Conservation (phyloP, 352 stramenopile genomes). For the Poterioochromonas sp. region DNA sequence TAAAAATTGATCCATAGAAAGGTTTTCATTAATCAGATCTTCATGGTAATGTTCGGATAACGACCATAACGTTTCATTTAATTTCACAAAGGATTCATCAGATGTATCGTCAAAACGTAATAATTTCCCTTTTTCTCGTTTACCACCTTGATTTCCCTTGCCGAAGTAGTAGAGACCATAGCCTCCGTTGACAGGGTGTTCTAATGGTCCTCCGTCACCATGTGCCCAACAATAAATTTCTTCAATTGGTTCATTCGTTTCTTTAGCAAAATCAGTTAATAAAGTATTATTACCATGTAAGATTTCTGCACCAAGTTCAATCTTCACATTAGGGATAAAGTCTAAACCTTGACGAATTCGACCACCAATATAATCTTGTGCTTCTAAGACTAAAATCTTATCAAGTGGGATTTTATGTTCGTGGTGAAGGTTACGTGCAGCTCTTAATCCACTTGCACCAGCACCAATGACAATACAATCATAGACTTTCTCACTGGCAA, state of each 20-base stretch:
- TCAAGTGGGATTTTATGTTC: background rate
- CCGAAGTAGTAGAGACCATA: slow-evolving; percentile 8
- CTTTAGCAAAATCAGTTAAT: background rate
- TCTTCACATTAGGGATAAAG: background rate
- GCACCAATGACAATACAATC: background rate
- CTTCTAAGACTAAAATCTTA: background rate
- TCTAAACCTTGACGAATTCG: background rate
- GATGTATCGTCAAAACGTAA: background rate
- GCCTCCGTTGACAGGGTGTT: background rate
- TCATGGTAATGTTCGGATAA: background rate
- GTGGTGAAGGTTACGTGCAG: background rate
- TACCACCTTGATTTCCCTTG: background rate
- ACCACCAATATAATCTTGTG: slow-evolving; percentile 20
- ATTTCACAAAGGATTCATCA: background rate
- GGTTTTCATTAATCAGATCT: background rate
- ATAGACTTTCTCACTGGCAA: too few species aligned
- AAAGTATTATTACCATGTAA: background rate
- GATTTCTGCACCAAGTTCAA: slow-evolving; percentile 21
- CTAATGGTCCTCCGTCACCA: slow-evolving; percentile 11
- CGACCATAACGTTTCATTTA: background rate
- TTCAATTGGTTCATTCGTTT: background rate
- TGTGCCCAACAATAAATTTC: slow-evolving; percentile 19
- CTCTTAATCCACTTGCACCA: background rate
- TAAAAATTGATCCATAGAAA: background rate
- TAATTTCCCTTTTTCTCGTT: too few species aligned